Base-by-base conservation (phyloP, 2,329 filamentous ascomycete species). In the Colletotrichum aenigma region DNA sequence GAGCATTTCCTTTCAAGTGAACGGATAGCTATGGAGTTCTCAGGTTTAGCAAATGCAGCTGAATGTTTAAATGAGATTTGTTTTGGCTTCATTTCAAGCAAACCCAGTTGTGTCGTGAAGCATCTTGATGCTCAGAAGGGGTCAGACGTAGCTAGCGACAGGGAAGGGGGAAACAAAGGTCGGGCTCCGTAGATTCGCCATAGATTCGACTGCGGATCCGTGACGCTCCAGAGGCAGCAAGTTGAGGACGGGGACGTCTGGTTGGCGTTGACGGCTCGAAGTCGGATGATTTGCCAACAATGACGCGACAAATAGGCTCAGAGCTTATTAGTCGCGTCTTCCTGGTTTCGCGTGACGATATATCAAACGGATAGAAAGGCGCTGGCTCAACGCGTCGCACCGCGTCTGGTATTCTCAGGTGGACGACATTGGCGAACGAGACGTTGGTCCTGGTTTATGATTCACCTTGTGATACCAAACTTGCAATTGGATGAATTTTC, bases 361-460 rank as follows among this genome's bases (percentile, higher is more conserved):
- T 52, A 52, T 24, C 43, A 52, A n/a, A 52, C 43, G 43, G 3
- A 4, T 3, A 0, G 12, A 52, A 52, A 52, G n/a, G 43, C n/a
- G 43, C 38, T 48, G 38, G 18, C 38, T 48, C 18, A 3, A 48
- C n/a, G n/a, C 43, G 43, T 52, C n/a, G 12, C 43, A 52, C 43
- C 0, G n/a, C 43, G n/a, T 24, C n/a, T 52, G 43, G n/a, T n/a
- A 2, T 1, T 21, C n/a, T 21, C n/a, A 52, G 43, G 10, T 13
- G 12, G 43, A 24, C n/a, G n/a, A 24, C 12, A 13, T 52, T 52
- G 6, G n/a, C 43, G 6, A 24, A 52, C n/a, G n/a, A 52, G 1
- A 52, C 1, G 2, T 2, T 52, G 43, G 43, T 18, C n/a, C n/a
- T 52, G 43, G 12, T 24, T 52, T 0, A 43, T 4, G 5, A 24